Base-by-base conservation (phyloP, 2,329 filamentous ascomycete species). In the Diplodia sapinea region DNA sequence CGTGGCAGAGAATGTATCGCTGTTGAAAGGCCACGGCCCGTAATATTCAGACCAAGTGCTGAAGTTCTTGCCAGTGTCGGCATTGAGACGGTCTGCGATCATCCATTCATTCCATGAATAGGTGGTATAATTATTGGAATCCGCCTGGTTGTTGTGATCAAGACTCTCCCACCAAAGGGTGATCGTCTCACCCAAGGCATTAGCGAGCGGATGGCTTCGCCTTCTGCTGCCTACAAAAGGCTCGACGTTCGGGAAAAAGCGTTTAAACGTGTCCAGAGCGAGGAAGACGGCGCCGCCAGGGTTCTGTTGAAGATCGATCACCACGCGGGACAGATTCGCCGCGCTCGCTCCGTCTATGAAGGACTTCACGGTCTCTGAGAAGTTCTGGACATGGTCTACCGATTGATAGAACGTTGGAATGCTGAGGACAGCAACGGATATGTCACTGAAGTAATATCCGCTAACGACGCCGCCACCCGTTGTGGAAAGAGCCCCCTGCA, bases 11-110 rank as follows among this genome's bases (percentile, higher is more conserved):
- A 80, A 82, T 43, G 75, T 73, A 69, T 80, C 78, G 15, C 70
- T 71, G 61, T 78, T 73, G 33, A 76, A 70, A 7, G 70, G 59
- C 4, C 74, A 70, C 0, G 81, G 80, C 0, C 80, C 81, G 63
- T 81, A 81, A 52, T 82, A 79, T 33, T 82, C 78, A 20, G 77
- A 67, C 79, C 82, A 84, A 23, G 73, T 74, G 1, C 71, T 68
- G 71, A 82, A 85, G 2, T 74, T 74, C 6, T 73, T 72, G 11
- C 71, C 71, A 6, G 74, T 70, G 13, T 71, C 71, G n/a, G 70
- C 73, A 13, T 69, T 65, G 55, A 75, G 74, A 26, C 74, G 57
- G 70, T 70, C 71, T 70, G 65, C 71, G 72, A 3, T 69, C 65
- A 50, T 29, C 57, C 57, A 62, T 47, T 62, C 57, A 31, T 38